These are phyloP conservation scores for Lipomyces spencermartinsiae DNA, from an alignment of 805 yeast species.

Conservation along the genomic window DNA sequence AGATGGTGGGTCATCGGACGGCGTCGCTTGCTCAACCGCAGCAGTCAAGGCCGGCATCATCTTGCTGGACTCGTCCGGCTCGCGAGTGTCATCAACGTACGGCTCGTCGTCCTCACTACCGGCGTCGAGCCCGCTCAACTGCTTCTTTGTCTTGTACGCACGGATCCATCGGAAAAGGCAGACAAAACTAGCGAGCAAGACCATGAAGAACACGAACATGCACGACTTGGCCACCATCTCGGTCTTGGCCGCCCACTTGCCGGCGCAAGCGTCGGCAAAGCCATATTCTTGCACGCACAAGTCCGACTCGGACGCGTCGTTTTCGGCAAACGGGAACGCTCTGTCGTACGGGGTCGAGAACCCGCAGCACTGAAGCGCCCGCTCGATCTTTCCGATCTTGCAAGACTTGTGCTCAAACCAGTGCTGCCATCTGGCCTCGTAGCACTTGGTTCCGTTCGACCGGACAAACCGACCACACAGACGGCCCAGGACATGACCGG, in stretches of 20 bases:
- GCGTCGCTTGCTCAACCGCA: too few relatives aligned
- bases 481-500: neutral
- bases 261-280: neutral
- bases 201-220: neutral
- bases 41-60: neutral
- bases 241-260: neutral
- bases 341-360: neutral
- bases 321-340: neutral
- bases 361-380: conserved; percentile 2
- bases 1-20: too few relatives aligned
- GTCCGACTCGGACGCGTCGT: neutral
- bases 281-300: neutral
- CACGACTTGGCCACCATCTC: conserved; percentile 1
- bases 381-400: neutral
- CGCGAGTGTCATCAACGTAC: neutral
- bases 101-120: neutral
- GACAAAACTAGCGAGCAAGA: neutral
- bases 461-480: neutral
- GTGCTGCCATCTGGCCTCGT: neutral
- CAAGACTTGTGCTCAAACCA: neutral
- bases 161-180: neutral
- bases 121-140: neutral
- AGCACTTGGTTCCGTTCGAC: neutral
- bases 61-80: neutral
- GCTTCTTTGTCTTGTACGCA: neutral